A percentile compares a stretch with the other conserved stretches of the same genome.
phyloP scores from a whole-genome alignment of 371 early-diverging fungal genomes.

The Entomophthora muscae region DNA sequence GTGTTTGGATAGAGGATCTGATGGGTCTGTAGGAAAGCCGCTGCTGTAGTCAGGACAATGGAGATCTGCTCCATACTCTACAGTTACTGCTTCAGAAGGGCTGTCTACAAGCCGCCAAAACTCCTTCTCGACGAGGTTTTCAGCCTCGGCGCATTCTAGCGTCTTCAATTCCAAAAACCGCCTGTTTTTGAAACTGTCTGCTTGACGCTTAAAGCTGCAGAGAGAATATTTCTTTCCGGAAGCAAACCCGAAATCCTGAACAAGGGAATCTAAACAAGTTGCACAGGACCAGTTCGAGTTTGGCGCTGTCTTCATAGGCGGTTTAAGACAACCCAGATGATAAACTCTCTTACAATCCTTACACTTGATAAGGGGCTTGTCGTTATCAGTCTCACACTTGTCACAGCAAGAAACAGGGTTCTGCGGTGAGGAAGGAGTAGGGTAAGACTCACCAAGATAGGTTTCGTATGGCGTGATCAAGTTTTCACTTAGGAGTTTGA shows the following conservation, averaged over 20 bases:
- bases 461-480: slow-evolving; percentile 76
- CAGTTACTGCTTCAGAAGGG: slow-evolving; percentile 71
- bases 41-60: slow-evolving; percentile 81
- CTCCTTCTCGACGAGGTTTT: slow-evolving; percentile 56
- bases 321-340: slow-evolving; percentile 64
- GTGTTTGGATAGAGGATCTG: slow-evolving; percentile 33
- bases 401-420: background rate
- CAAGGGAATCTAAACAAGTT: slow-evolving; percentile 55
- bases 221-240: slow-evolving; percentile 64
- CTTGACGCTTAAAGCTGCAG: slow-evolving; percentile 54
- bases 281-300: slow-evolving; percentile 73
- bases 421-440: background rate
- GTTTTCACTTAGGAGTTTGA: slow-evolving; percentile 56
- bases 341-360: slow-evolving; percentile 72
- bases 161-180: slow-evolving; percentile 30
- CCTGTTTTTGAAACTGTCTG: slow-evolving; percentile 58
- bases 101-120: slow-evolving; percentile 86
- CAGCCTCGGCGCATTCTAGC: slow-evolving; percentile 12
- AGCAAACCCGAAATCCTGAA: slow-evolving; percentile 86
- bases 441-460: slow-evolving; percentile 25
- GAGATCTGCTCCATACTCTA: slow-evolving; percentile 92
- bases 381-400: slow-evolving; percentile 17
- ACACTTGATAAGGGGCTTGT: slow-evolving; percentile 56
- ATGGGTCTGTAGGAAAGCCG: slow-evolving; percentile 50
- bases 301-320: slow-evolving; percentile 44